Conservation (phyloP, 495 filamentous ascomycete species). For the Neurospora cerealis region DNA sequence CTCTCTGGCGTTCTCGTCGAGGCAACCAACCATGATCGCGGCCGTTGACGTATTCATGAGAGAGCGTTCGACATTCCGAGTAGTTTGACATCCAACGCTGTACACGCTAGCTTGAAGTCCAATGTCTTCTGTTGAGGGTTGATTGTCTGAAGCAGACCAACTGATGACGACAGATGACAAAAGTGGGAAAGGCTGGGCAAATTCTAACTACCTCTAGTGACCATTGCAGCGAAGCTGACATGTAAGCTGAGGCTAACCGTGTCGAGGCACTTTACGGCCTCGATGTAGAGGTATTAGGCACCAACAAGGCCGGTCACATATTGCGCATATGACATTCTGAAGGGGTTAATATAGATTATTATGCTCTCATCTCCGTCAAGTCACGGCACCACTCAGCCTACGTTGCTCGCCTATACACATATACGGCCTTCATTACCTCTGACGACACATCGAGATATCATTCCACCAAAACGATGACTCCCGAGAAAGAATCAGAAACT, state of each 20-base stretch:
- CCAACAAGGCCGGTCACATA: too few species aligned
- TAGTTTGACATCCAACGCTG: not conserved
- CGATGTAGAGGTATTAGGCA: too few species aligned
- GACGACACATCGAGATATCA: too few species aligned
- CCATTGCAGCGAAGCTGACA: not conserved
- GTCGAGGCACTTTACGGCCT: too few species aligned
- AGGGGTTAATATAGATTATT: too few species aligned
- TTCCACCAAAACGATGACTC: too few species aligned
- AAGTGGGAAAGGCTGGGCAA: not conserved
- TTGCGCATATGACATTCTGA: too few species aligned
- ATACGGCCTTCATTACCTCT: too few species aligned
- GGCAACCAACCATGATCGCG: not conserved
- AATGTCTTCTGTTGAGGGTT: not conserved
- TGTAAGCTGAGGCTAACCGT: not conserved
- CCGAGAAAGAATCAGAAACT: too few species aligned
- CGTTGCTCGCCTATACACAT: not conserved
- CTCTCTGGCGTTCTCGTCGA: not conserved
- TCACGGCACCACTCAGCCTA: not conserved
- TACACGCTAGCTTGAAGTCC: not conserved
- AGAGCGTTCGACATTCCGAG: not conserved
- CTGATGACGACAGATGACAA: not conserved
- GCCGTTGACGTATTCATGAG: not conserved
- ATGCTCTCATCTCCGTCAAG: too few species aligned
- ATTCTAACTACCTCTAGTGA: not conserved
- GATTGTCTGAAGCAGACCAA: not conserved